A percentile compares a stretch with the other conserved stretches of the same genome.
These are phyloP conservation scores for Helotiales sp. DNA, from an alignment of 2,329 filamentous ascomycete genomes.

Conservation along the genomic window DNA sequence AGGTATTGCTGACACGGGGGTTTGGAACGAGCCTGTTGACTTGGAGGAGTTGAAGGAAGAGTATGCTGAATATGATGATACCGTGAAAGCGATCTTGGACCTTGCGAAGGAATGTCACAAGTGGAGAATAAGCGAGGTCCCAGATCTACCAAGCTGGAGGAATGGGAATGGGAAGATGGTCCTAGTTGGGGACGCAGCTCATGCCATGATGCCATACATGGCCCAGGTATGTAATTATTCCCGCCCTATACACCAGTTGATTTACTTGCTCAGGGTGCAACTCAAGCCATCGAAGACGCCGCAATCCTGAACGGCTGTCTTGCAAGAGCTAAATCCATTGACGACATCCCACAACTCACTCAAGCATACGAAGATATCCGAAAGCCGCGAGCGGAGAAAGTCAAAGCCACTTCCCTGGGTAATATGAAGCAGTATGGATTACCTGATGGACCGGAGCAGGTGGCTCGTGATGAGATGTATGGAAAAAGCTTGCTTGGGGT, in stretches of 20 bases:
- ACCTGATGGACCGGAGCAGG: slow-evolving; percentile 11
- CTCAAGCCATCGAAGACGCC: slow-evolving; percentile 9
- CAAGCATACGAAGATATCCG: slow-evolving; percentile 14
- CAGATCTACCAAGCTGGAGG: slow-evolving; percentile 7
- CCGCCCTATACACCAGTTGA: neutral
- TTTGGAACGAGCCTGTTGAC: slow-evolving; percentile 8
- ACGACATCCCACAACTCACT: neutral
- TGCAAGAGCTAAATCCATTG: neutral
- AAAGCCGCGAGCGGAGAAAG: slow-evolving; percentile 15
- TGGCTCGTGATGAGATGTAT: slow-evolving; percentile 3
- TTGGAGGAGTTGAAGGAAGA: slow-evolving; percentile 9
- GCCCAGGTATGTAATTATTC: slow-evolving; percentile 1
- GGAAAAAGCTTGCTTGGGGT: neutral
- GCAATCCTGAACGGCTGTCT: neutral
- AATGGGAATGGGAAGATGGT: slow-evolving; percentile 7
- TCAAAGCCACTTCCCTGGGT: slow-evolving; percentile 4
- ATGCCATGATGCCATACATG: slow-evolving; percentile 20
- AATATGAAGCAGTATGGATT: slow-evolving; percentile 14
- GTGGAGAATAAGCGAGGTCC: slow-evolving; percentile 12
- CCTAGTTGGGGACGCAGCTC: slow-evolving; percentile 12
- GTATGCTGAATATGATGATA: slow-evolving; percentile 5
- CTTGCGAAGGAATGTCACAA: neutral
- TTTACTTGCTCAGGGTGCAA: slow-evolving; percentile 2
- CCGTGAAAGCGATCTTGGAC: slow-evolving; percentile 1
- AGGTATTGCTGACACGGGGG: neutral